Evolutionary conservation across 306 rosid genomes (phyloP).

Genomic region (Corylus heterophylla): DNA sequence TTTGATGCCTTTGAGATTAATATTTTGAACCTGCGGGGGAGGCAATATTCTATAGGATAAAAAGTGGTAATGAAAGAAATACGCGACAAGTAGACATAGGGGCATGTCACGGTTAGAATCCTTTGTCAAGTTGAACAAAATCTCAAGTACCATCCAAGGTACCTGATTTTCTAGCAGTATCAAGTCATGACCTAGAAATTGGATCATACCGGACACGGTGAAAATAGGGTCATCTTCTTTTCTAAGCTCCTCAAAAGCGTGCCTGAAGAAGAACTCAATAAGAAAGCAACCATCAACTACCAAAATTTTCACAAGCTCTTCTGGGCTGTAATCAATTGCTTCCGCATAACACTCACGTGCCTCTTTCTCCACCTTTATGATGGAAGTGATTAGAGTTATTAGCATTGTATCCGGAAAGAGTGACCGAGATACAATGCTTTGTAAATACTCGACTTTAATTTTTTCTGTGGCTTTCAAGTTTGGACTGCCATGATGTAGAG

Average conservation of each 20-base stretch:
- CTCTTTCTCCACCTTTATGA: neutral
- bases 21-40: too few species aligned
- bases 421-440: too few species aligned
- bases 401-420: too few species aligned
- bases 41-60: neutral
- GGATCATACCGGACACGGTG: neutral
- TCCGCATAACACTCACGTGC: slow-evolving; percentile 11
- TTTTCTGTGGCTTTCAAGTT: neutral
- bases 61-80: neutral
- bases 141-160: slow-evolving; percentile 20
- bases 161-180: slow-evolving; percentile 16
- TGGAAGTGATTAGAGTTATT: neutral
- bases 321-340: neutral
- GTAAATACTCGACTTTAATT: slow-evolving; percentile 10
- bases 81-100: neutral
- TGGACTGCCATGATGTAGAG: neutral
- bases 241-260: neutral
- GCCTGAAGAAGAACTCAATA: slow-evolving; percentile 18
- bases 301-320: slow-evolving; percentile 17
- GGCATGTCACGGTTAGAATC: neutral
- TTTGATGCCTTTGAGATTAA: neutral
- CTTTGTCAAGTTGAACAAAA: neutral
- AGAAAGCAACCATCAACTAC: slow-evolving; percentile 41
- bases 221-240: slow-evolving; percentile 2
- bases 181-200: slow-evolving; percentile 12